phyloP scores from a whole-genome alignment of 2,329 filamentous ascomycete species.

The Incumbomyces delicatus region DNA sequence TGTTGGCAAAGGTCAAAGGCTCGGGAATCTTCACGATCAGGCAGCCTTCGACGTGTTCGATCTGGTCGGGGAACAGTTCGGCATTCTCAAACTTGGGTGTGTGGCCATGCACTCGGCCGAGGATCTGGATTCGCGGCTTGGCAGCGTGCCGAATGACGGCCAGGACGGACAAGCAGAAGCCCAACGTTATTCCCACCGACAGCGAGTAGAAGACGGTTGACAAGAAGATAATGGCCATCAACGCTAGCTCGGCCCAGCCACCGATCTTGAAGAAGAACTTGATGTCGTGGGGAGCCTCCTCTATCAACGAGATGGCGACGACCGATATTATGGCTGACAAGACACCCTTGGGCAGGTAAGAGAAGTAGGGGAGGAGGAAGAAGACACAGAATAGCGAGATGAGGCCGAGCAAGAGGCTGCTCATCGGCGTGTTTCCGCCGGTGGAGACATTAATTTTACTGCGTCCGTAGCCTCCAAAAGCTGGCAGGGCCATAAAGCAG shows the following conservation, averaged over 20 bases:
- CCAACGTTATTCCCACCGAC: constrained; percentile 84
- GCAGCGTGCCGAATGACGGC: constrained; percentile 86
- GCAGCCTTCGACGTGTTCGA: constrained; percentile 86
- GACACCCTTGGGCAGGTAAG: constrained; percentile 94
- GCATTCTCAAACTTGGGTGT: constrained; percentile 73
- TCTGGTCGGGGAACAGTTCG: constrained; percentile 56
- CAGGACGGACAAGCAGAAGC: constrained; percentile 80
- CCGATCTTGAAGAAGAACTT: constrained; percentile 77
- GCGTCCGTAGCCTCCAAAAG: constrained; percentile 90
- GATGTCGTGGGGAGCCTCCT: constrained; percentile 90
- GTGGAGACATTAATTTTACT: constrained; percentile 93
- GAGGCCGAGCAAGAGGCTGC: constrained; percentile 72
- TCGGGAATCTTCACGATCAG: constrained; percentile 97
- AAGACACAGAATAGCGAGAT: constrained; percentile 73
- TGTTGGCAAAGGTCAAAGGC: constrained; percentile 93
- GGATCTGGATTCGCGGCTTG: constrained; percentile 86
- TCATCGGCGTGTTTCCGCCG: constrained; percentile 87
- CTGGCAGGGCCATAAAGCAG: constrained; percentile 83
- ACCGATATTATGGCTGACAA: constrained; percentile 90
- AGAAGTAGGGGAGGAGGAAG: constrained; percentile 81
- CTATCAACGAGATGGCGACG: constrained; percentile 86
- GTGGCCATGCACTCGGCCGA: constrained; percentile 78
- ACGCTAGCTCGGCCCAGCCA: constrained; percentile 72
- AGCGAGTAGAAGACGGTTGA: constrained; percentile 93
- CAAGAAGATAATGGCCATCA: constrained; percentile 85